phyloP scores from a whole-genome alignment of 169 alveolate species.

The Plasmodium ovale region DNA sequence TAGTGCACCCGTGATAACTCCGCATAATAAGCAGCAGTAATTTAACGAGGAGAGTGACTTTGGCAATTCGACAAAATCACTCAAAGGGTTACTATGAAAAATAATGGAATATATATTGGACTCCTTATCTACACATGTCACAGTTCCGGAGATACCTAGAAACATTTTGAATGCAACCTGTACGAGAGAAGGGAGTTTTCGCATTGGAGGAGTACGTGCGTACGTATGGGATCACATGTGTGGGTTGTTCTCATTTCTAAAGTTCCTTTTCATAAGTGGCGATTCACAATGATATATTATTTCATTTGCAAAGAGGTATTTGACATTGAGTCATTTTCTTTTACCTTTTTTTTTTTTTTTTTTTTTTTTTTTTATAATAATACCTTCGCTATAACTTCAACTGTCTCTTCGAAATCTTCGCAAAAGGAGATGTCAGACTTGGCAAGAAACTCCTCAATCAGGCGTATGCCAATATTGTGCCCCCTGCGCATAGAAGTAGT shows the following conservation, averaged over 20 bases:
- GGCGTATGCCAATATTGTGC: constrained; percentile 80
- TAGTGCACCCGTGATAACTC: constrained; percentile 85
- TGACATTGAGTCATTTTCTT: background rate
- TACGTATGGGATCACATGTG: background rate
- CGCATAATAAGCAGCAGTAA: constrained; percentile 84
- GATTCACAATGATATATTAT: background rate
- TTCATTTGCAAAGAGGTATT: background rate
- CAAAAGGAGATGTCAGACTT: constrained; percentile 84
- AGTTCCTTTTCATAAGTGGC: too few species aligned
- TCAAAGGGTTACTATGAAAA: constrained; percentile 85
- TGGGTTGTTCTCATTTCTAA: too few species aligned
- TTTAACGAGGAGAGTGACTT: constrained; percentile 80
- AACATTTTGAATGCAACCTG: constrained; percentile 88
- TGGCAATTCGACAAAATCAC: constrained; percentile 86
- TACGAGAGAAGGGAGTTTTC: background rate
- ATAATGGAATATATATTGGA: constrained; percentile 78
- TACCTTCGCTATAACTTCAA: constrained; percentile 88
- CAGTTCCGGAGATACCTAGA: constrained; percentile 84
- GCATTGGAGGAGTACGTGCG: background rate
- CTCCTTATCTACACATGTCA: constrained; percentile 80
- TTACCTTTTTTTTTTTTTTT: background rate
- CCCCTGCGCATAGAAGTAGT: constrained; percentile 77
- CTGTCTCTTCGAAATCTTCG: constrained; percentile 82
- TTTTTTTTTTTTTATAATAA: background rate
- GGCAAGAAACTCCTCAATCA: constrained; percentile 85